Percentiles rank a stretch among this genome's conserved stretches.
These are phyloP conservation scores for Artemisia annua DNA, from an alignment of 129 eudicot genomes.

Conservation along the genomic window DNA sequence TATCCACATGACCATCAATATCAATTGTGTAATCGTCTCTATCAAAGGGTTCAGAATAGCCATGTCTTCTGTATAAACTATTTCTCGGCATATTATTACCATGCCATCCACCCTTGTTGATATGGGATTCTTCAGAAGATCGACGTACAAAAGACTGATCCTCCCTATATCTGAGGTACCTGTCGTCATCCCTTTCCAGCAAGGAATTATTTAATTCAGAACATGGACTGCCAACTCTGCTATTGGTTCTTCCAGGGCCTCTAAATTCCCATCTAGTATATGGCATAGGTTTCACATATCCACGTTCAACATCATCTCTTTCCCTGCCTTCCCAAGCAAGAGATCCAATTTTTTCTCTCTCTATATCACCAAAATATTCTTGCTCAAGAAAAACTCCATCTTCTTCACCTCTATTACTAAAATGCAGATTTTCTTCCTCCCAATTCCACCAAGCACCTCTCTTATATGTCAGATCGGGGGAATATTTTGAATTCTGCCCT, in stretches of 20 bases:
- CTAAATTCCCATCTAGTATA: constrained; percentile 42
- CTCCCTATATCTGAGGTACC: too few relatives aligned
- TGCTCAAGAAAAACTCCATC: constrained; percentile 23
- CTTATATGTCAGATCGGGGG: constrained; percentile 7
- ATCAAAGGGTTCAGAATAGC: constrained; percentile 23
- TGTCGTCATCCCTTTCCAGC: not conserved
- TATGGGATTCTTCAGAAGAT: constrained; percentile 32
- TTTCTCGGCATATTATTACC: constrained; percentile 28
- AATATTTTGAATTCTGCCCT: too few relatives aligned
- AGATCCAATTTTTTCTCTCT: constrained; percentile 32
- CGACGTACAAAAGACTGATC: constrained; percentile 18
- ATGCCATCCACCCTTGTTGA: constrained; percentile 31
- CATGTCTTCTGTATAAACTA: constrained; percentile 26
- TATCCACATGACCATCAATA: constrained; percentile 29
- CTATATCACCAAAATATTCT: constrained; percentile 25
- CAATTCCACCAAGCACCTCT: not conserved
- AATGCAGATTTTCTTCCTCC: constrained; percentile 19
- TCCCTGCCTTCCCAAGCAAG: constrained; percentile 25
- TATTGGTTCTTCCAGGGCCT: constrained; percentile 34
- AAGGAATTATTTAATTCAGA: constrained; percentile 21
- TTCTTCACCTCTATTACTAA: constrained; percentile 24
- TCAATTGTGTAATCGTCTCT: constrained; percentile 25
- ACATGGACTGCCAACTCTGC: constrained; percentile 27
- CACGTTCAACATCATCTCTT: constrained; percentile 25
- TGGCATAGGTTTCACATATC: constrained; percentile 25